Base-by-base conservation (phyloP, 768 basidiomycete genomes). In the Lactarius sp. region DNA sequence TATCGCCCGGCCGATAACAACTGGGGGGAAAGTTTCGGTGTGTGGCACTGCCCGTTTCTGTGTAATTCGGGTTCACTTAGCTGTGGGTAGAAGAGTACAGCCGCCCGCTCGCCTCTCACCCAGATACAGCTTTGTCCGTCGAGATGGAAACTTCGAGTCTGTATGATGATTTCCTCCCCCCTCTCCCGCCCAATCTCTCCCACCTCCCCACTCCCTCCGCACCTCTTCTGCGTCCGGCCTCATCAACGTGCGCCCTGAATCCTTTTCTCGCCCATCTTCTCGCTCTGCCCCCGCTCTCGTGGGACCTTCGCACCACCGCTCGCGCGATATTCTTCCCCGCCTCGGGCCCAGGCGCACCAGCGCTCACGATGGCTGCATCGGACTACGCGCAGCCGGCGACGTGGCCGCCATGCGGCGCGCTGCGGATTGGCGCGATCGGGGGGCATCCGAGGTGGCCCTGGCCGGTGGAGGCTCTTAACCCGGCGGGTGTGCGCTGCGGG, bases 301-400 rank as follows among this genome's bases (percentile, higher is more conserved):
- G 83, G 78, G 79, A 84, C 70, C 71, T 86, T 42, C 75, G 75
- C 6, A 59, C 63, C 16, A 62, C 65, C 18, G 56, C 64, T 3
- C 52, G 62, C 18, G 64, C 69, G 47, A 61, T 68, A 4, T 56
- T 67, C 39, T 66, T 73, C 37, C 63, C 54, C 71, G 72, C 39
- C 54, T 69, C 59, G 37, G 67, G 68, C 7, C 61, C 71, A 6
- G 72, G 77, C 51, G 74, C 75, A 3, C 71, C 78, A 51, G 65
- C 72, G 16, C 62, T 70, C 1, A 69, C 68, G 34, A 62, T 59
- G 66, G 56, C 54, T 10, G 0, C 39, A 5, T 68, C 70, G 18
- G 70, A 73, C 66, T 71, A 72, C 52, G 74, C 79, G n/a, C 83
- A 87, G 70, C 84, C 85, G 0, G 86, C 85, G n/a, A 85, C 86